Conservation (phyloP, 2,329 filamentous ascomycete species). For the Simplicillium sp. region DNA sequence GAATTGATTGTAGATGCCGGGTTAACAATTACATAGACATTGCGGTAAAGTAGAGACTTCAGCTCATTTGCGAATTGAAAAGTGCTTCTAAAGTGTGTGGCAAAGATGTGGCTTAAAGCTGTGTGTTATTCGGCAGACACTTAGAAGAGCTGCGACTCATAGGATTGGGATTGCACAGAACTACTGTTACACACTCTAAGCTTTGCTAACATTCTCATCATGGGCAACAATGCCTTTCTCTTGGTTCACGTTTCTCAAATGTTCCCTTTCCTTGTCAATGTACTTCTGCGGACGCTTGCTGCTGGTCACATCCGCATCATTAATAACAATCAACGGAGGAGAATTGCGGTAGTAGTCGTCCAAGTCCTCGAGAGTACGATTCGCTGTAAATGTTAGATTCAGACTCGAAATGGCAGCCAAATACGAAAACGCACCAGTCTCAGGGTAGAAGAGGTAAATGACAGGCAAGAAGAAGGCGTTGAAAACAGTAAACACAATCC, state of each 20-base stretch:
- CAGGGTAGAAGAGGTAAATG: conserved; percentile 38
- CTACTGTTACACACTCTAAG: too few relatives aligned
- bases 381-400: conserved; percentile 9
- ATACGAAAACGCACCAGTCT: conserved; percentile 19
- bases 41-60: too few relatives aligned
- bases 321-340: conserved; percentile 32
- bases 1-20: conserved; percentile 39
- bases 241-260: too few relatives aligned
- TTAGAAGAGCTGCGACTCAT: too few relatives aligned
- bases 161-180: too few relatives aligned
- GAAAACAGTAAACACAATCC: conserved; percentile 40
- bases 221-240: too few relatives aligned
- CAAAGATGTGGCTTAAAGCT: too few relatives aligned
- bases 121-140: too few relatives aligned
- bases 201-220: too few relatives aligned
- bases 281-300: conserved; percentile 35
- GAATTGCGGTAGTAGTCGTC: conserved; percentile 25
- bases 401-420: not conserved
- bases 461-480: conserved; percentile 35
- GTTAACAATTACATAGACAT: conserved; percentile 22
- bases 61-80: too few relatives aligned
- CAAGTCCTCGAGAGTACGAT: conserved; percentile 17
- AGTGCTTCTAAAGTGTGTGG: too few relatives aligned
- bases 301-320: conserved; percentile 35
- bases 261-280: conserved; percentile 29